These are phyloP conservation scores for Parsonsia alboflavescens DNA, from an alignment of 257 asterid species.

Conservation along the genomic window DNA sequence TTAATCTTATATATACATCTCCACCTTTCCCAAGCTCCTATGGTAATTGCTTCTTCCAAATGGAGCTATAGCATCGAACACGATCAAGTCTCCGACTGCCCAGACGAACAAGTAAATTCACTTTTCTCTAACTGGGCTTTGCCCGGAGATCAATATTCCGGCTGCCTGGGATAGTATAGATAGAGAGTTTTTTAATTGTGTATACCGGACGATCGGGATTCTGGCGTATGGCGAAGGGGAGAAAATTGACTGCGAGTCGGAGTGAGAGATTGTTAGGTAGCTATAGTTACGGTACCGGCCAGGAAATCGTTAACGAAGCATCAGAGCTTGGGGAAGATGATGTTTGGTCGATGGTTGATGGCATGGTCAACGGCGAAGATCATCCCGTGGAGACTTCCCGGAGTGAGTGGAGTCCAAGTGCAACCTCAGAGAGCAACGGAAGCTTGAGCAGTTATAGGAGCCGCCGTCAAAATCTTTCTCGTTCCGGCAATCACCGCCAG, in stretches of 20 bases:
- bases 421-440: conserved; percentile 32
- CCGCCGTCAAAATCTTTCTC: conserved; percentile 27
- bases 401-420: conserved; percentile 47
- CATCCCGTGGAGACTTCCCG: conserved; percentile 16
- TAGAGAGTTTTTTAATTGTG: conserved; percentile 10
- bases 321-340: conserved; percentile 76
- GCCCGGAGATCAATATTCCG: conserved; percentile 40
- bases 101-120: neutral
- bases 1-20: conserved; percentile 45
- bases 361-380: conserved; percentile 33
- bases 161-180: conserved; percentile 8
- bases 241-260: conserved; percentile 53
- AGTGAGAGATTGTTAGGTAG: conserved; percentile 58
- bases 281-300: conserved; percentile 32
- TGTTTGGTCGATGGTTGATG: conserved; percentile 61
- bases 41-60: conserved; percentile 14
- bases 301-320: conserved; percentile 29
- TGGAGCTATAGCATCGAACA: conserved; percentile 18
- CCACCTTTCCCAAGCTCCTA: conserved; percentile 25
- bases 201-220: conserved; percentile 22
- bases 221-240: conserved; percentile 65
- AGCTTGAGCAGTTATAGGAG: conserved; percentile 25
- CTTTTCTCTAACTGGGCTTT: conserved; percentile 20
- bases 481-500: conserved; percentile 25
- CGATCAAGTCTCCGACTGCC: too few relatives aligned